Percentiles rank a stretch among this genome's conserved stretches.
phyloP scores from a whole-genome alignment of 2,329 filamentous ascomycete genomes.

The Fusarium sp. region DNA sequence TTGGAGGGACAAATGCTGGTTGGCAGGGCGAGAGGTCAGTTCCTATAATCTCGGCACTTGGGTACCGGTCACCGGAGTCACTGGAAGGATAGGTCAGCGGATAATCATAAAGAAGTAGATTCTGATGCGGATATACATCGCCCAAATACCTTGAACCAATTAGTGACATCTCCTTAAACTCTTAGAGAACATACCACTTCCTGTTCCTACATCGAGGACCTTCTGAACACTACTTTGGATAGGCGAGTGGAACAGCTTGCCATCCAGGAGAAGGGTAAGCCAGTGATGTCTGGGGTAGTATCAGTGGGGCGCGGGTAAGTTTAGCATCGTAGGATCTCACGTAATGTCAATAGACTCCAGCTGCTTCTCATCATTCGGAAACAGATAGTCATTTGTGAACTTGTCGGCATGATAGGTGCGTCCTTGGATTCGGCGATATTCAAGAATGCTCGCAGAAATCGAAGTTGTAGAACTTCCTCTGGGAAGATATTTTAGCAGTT shows the following conservation, averaged over 20 bases:
- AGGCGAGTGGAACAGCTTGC: not conserved
- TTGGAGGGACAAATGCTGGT: not conserved
- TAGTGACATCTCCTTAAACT: not conserved
- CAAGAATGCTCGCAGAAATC: not conserved
- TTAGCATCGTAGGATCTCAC: not conserved
- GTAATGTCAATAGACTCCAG: not conserved
- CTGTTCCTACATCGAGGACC: not conserved
- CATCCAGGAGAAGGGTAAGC: not conserved
- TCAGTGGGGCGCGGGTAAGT: not conserved
- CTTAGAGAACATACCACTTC: not conserved
- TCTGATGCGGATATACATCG: not conserved
- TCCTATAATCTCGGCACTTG: not conserved
- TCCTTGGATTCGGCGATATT: not conserved
- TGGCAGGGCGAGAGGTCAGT: not conserved
- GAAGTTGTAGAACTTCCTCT: not conserved
- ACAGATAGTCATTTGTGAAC: not conserved
- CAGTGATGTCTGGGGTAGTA: not conserved
- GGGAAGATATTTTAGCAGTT: not conserved
- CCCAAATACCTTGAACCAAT: not conserved
- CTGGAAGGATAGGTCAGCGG: not conserved
- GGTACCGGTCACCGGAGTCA: not conserved
- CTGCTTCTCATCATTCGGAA: not conserved
- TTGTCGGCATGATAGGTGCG: not conserved
- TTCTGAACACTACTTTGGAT: not conserved
- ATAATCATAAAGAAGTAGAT: not conserved